These are phyloP conservation scores for Postia placenta DNA, from an alignment of 768 basidiomycete genomes.

Conservation along the genomic window DNA sequence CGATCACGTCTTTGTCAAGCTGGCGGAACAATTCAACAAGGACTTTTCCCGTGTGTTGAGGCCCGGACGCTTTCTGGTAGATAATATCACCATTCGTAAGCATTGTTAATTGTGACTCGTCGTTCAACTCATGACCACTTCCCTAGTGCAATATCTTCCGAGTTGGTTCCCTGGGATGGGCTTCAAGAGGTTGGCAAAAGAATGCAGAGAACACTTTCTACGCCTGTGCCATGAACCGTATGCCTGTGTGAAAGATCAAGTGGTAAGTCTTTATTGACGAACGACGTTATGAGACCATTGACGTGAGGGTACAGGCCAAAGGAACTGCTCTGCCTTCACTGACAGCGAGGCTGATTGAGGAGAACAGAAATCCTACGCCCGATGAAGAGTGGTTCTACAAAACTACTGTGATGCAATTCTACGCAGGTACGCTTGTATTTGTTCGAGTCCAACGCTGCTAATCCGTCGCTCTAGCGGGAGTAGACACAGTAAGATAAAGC, in stretches of 20 bases:
- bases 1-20: slow-evolving; percentile 18
- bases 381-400: slow-evolving; percentile 14
- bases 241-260: too few species aligned
- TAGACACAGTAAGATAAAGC: not conserved
- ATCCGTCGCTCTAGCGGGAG: not conserved
- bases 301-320: slow-evolving; percentile 6
- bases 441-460: not conserved
- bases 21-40: slow-evolving; percentile 19
- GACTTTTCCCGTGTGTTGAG: slow-evolving; percentile 13
- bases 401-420: slow-evolving; percentile 11
- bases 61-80: slow-evolving; percentile 31
- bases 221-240: too few species aligned
- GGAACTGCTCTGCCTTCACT: slow-evolving; percentile 15
- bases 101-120: not conserved
- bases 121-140: not conserved
- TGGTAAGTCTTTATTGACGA: too few species aligned
- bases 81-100: slow-evolving; percentile 26
- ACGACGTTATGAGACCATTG: too few species aligned
- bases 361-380: slow-evolving; percentile 3
- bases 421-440: slow-evolving; percentile 13
- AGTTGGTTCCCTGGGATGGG: slow-evolving; percentile 11
- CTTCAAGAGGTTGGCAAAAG: slow-evolving; percentile 9
- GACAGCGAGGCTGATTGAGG: slow-evolving; percentile 13
- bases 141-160: slow-evolving; percentile 10
- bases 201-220: too few species aligned